Evolutionary conservation across 2,329 filamentous ascomycete genomes (phyloP), one percentile per base, ranked within the genome.

Genomic region (Sordariomycetes sp.): DNA sequence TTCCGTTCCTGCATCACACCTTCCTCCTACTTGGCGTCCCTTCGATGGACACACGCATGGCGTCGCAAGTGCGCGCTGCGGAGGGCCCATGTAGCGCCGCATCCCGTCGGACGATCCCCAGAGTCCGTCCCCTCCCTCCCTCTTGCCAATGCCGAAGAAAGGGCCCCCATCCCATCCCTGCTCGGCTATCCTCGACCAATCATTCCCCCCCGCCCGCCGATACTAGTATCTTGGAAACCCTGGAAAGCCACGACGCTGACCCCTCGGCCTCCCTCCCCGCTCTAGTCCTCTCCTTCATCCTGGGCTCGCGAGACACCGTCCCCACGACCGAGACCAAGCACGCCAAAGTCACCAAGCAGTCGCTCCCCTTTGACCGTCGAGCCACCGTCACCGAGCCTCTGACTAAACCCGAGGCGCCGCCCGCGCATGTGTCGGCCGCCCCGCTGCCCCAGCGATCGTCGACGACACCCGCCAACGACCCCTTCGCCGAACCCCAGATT

Each of bases 401-500:
- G 39, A 17, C 28, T 17, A n/a, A 57, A 39, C 32, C 55, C 22
- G 32, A 39, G 13, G 45, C 28, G 3, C 28, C 55, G 25, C 36
- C 22, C 50, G 34, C 55, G 25, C 55, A 57, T 34, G 24, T 17
- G 10, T n/a, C 39, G 39, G 2, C 39, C 15, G 39, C 39, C 6
- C 15, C 39, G 15, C 36, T 17, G 35, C 36, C 36, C 12, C 36
- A 13, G 36, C 12, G 36, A 42, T 42, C 36, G 5, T 15, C 39
- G 39, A 45, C 39, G 39, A n/a, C 39, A 17, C 17, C n/a, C 17
- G 39, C 28, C 28, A 32, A 8, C 28, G 28, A 32, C 28, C 28
- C 28, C 28, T 32, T 32, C 28, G 28, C 28, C 59, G 74, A 68
- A 62, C 67, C 70, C 24, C 70, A 67, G 57, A 68, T 69, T 54